Conservation (phyloP, 2,329 filamentous ascomycete species). For the Nigrospora oryzae region DNA sequence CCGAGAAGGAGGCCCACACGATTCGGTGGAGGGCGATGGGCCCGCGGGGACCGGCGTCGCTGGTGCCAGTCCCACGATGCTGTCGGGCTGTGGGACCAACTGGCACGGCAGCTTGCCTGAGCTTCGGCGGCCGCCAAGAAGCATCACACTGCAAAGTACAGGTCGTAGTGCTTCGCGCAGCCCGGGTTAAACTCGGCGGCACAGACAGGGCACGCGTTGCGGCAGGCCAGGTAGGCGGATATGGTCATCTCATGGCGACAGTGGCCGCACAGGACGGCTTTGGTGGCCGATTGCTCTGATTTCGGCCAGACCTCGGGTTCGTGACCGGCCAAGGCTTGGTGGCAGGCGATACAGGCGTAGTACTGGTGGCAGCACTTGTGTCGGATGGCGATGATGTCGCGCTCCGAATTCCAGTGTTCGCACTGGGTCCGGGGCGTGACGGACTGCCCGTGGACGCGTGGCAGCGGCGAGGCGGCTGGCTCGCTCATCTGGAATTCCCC, state of each 20-base stretch:
- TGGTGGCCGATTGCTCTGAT: conserved; percentile 3
- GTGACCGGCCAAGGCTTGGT: conserved; percentile 9
- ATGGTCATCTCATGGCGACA: conserved; percentile 11
- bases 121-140: too few relatives aligned
- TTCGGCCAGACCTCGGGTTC: conserved; percentile 7
- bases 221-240: conserved; percentile 8
- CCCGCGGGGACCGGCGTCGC: too few relatives aligned
- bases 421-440: conserved; percentile 11
- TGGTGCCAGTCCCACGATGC: too few relatives aligned
- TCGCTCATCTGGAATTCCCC: background rate
- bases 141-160: conserved; percentile 11
- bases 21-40: too few relatives aligned
- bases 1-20: too few relatives aligned
- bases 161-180: conserved; percentile 10
- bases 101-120: too few relatives aligned
- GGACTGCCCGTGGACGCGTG: conserved; percentile 8
- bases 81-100: too few relatives aligned
- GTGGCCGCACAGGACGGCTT: conserved; percentile 11
- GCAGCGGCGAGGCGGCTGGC: background rate
- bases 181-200: conserved; percentile 12
- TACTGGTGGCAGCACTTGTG: conserved; percentile 14
- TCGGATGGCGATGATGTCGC: conserved; percentile 14
- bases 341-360: conserved; percentile 15
- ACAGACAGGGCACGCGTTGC: conserved; percentile 8
- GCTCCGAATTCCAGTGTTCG: conserved; percentile 12